Percentiles rank a stretch among this genome's conserved stretches.
Conservation (phyloP, 129 eudicot species). For the Sambucus nigra region DNA sequence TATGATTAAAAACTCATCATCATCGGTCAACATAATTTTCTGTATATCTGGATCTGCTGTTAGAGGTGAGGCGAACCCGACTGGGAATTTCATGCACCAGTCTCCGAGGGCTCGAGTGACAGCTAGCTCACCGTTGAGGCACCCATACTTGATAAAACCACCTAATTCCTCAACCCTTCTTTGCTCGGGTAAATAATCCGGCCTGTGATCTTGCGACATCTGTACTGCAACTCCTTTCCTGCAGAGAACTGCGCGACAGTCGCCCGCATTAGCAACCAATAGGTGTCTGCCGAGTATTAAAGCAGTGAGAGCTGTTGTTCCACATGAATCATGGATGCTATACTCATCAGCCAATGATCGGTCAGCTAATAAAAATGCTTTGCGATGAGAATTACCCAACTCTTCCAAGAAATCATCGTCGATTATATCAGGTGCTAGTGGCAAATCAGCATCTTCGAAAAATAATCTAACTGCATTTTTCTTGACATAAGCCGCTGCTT, state of each 20-base stretch:
- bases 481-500: constrained; percentile 62
- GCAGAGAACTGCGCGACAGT: constrained; percentile 75
- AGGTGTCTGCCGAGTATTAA: constrained; percentile 56
- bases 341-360: constrained; percentile 58
- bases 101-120: constrained; percentile 92
- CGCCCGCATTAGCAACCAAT: constrained; percentile 73
- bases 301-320: constrained; percentile 76
- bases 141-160: constrained; percentile 52
- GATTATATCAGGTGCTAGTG: constrained; percentile 36
- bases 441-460: constrained; percentile 51
- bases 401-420: constrained; percentile 33
- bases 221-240: constrained; percentile 69
- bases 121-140: constrained; percentile 64
- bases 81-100: constrained; percentile 64
- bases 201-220: constrained; percentile 63
- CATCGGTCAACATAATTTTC: constrained; percentile 37
- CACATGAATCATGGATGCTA: constrained; percentile 39
- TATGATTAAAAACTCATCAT: constrained; percentile 66
- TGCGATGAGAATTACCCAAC: constrained; percentile 31
- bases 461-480: constrained; percentile 49
- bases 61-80: constrained; percentile 42
- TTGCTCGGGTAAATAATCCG: constrained; percentile 33
- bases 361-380: constrained; percentile 59
- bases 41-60: constrained; percentile 64
- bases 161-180: constrained; percentile 54